These are phyloP conservation scores for Naematelia aurantialba DNA, from an alignment of 768 basidiomycete species.

Conservation along the genomic window DNA sequence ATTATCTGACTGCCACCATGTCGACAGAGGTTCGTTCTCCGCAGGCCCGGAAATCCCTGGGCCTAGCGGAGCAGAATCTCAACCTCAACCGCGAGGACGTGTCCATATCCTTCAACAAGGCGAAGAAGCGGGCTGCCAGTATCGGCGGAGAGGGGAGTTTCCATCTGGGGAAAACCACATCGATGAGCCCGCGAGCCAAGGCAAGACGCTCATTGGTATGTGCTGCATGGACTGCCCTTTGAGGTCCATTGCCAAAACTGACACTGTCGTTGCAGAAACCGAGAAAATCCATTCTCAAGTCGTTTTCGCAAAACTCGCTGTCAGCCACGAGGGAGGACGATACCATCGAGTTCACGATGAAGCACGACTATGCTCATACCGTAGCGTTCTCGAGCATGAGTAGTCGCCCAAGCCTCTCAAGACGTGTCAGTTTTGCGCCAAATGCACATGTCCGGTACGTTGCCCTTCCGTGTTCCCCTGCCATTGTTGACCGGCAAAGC, in stretches of 20 bases:
- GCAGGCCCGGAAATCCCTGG: slow-evolving; percentile 20
- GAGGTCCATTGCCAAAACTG: not conserved
- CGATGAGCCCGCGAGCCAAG: slow-evolving; percentile 27
- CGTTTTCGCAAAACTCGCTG: slow-evolving; percentile 12
- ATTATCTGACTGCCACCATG: slow-evolving; percentile 12
- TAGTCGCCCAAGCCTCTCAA: slow-evolving; percentile 17
- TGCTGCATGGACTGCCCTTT: not conserved
- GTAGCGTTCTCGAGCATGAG: slow-evolving; percentile 22
- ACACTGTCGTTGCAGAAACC: slow-evolving; percentile 31
- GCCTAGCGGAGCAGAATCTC: slow-evolving; percentile 23
- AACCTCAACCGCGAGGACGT: slow-evolving; percentile 20
- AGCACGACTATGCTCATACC: slow-evolving; percentile 31
- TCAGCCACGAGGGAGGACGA: slow-evolving; percentile 16
- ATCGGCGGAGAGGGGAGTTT: slow-evolving; percentile 16
- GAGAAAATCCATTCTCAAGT: slow-evolving; percentile 45
- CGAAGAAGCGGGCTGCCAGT: slow-evolving; percentile 17
- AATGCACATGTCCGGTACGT: slow-evolving; percentile 41
- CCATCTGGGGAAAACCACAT: not conserved
- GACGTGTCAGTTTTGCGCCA: slow-evolving; percentile 46
- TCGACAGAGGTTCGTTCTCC: slow-evolving; percentile 20
- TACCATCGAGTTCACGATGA: slow-evolving; percentile 19
- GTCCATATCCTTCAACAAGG: slow-evolving; percentile 7
- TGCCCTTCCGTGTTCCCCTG: not conserved
- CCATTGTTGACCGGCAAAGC: not conserved
- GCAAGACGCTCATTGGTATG: slow-evolving; percentile 30